phyloP scores from a whole-genome alignment of 768 basidiomycete genomes.

The Rhodosporidiobolus odoratus region DNA sequence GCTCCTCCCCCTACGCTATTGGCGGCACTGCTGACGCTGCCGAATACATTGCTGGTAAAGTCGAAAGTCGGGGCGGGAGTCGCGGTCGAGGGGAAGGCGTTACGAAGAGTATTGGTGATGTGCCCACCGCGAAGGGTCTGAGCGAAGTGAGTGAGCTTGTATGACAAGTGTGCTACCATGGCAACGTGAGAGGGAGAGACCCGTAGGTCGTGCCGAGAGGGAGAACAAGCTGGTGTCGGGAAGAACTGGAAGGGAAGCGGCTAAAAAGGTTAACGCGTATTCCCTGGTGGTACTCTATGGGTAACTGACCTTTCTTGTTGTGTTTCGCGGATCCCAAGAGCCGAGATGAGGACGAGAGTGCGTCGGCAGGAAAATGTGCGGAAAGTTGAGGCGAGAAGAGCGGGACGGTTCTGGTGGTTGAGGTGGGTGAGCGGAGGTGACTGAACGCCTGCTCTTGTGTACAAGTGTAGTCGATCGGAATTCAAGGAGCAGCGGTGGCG shows the following conservation, averaged over 20 bases:
- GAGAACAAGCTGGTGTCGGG: not conserved
- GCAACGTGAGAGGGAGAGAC: not conserved
- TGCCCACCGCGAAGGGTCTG: slow-evolving; percentile 33
- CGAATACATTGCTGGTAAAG: slow-evolving; percentile 29
- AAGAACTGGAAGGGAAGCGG: not conserved
- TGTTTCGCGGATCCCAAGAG: no score
- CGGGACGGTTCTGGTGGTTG: not conserved
- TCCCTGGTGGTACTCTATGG: no score
- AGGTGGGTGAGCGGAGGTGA: slow-evolving; percentile 21
- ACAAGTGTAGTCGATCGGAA: not conserved
- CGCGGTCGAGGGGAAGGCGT: slow-evolving; percentile 32
- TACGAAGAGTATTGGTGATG: slow-evolving; percentile 23
- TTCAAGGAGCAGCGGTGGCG: not conserved
- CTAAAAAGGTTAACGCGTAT: no score
- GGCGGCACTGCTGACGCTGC: slow-evolving; percentile 17
- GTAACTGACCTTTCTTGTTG: no score
- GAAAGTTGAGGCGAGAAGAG: not conserved
- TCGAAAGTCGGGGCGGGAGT: slow-evolving; percentile 19
- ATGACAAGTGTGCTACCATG: slow-evolving; percentile 36
- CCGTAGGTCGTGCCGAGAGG: not conserved
- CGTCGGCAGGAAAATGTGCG: not conserved
- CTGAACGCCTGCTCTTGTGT: slow-evolving; percentile 19
- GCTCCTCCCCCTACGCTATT: not conserved
- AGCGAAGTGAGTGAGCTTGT: slow-evolving; percentile 38
- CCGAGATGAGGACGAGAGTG: not conserved